phyloP scores from a whole-genome alignment of 2,329 filamentous ascomycete genomes.

The Cyphellophora europaea region DNA sequence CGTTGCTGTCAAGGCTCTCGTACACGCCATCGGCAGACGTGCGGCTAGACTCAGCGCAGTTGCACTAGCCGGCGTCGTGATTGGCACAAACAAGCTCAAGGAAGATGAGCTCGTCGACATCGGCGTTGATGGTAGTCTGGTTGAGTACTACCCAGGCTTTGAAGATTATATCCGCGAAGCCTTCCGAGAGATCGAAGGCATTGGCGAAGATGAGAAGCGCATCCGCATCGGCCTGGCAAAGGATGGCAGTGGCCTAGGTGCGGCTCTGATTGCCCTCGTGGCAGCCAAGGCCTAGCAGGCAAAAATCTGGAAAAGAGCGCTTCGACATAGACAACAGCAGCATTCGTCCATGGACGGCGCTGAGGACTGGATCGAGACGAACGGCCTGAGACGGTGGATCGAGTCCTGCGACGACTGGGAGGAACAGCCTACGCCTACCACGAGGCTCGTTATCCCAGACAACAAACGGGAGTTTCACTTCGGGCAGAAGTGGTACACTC shows the following conservation, averaged over 20 bases:
- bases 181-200: slow-evolving; percentile 63
- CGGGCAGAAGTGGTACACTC: no score
- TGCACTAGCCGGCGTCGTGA: slow-evolving; percentile 73
- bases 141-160: slow-evolving; percentile 94
- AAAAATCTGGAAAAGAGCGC: no score
- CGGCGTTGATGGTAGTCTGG: slow-evolving; percentile 86
- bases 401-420: no score
- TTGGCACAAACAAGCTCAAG: slow-evolving; percentile 66
- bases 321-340: no score
- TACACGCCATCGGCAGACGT: slow-evolving; percentile 75
- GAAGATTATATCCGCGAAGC: slow-evolving; percentile 80
- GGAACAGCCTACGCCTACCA: no score
- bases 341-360: no score
- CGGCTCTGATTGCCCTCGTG: slow-evolving; percentile 86
- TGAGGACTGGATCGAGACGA: no score
- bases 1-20: slow-evolving; percentile 73
- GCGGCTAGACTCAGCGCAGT: slow-evolving; percentile 82
- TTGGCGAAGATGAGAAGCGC: slow-evolving; percentile 75
- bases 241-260: slow-evolving; percentile 92
- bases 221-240: slow-evolving; percentile 94
- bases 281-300: no score
- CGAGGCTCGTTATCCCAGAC: no score
- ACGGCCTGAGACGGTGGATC: no score
- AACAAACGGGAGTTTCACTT: no score
- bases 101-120: slow-evolving; percentile 70